Percentiles rank a stretch among this genome's conserved stretches.
These are phyloP conservation scores for Rusavskia elegans DNA, from an alignment of 495 filamentous ascomycete species.

Conservation along the genomic window DNA sequence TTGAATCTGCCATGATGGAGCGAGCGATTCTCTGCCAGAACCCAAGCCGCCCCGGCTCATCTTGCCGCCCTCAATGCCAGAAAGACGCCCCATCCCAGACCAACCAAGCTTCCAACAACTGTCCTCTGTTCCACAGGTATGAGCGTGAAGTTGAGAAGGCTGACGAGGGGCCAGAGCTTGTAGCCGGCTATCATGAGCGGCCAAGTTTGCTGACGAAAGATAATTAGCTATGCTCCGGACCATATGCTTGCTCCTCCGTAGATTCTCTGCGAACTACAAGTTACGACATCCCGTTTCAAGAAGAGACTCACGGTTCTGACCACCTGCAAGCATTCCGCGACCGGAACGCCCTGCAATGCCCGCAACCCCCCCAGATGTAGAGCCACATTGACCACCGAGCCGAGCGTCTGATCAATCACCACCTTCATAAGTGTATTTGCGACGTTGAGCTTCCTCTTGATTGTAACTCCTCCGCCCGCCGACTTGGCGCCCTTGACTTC, in stretches of 20 bases:
- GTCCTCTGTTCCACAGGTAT: slow-evolving; percentile 62
- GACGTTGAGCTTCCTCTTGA: slow-evolving; percentile 34
- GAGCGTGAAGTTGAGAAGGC: slow-evolving; percentile 60
- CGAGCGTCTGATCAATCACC: slow-evolving; percentile 64
- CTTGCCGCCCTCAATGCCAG: slow-evolving; percentile 49
- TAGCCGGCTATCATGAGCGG: slow-evolving; percentile 57
- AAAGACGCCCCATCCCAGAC: slow-evolving; percentile 77
- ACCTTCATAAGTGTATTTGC: slow-evolving; percentile 69
- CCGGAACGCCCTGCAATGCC: slow-evolving; percentile 28
- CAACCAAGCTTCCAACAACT: slow-evolving; percentile 63
- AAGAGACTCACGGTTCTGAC: slow-evolving; percentile 22
- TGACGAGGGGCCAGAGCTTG: slow-evolving; percentile 76
- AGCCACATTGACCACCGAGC: slow-evolving; percentile 60
- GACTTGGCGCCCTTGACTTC: slow-evolving; percentile 14
- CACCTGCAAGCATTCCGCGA: slow-evolving; percentile 15
- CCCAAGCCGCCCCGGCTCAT: background rate
- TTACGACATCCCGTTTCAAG: background rate
- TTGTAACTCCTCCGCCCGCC: slow-evolving; percentile 6
- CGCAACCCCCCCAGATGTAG: slow-evolving; percentile 51
- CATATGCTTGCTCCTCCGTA: background rate
- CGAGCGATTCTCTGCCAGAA: too few relatives aligned
- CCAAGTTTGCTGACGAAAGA: slow-evolving; percentile 39
- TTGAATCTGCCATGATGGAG: too few relatives aligned
- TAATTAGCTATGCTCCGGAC: background rate
- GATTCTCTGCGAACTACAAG: too few relatives aligned